Percentiles rank a stretch among this genome's conserved stretches.
These are phyloP conservation scores for Xenoacremonium recifei DNA, from an alignment of 2,329 filamentous ascomycete species.

Conservation along the genomic window DNA sequence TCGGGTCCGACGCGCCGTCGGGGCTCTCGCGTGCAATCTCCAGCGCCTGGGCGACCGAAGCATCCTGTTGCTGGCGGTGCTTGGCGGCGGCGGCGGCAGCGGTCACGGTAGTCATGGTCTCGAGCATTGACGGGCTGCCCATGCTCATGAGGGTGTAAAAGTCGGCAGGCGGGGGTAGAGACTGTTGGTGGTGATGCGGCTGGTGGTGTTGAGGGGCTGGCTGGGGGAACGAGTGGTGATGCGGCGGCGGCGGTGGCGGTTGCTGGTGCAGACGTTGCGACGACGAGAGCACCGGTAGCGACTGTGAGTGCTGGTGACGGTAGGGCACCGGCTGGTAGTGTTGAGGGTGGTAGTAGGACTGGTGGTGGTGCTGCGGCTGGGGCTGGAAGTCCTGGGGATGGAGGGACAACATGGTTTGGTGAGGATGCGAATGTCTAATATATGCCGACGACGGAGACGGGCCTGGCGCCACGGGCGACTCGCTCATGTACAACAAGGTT, in stretches of 20 bases:
- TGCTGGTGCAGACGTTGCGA: neutral
- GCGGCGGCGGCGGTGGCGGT: neutral
- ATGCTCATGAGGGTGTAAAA: constrained; percentile 16
- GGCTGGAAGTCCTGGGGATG: constrained; percentile 24
- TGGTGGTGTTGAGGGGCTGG: neutral
- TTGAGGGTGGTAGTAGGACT: constrained; percentile 21
- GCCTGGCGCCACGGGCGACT: constrained; percentile 22
- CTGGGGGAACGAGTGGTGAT: no score
- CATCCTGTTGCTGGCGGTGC: constrained; percentile 25
- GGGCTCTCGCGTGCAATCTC: constrained; percentile 74
- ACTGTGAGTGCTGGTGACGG: constrained; percentile 6
- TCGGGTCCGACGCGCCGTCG: constrained; percentile 61
- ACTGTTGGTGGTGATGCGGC: constrained; percentile 2
- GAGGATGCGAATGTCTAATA: constrained; percentile 27
- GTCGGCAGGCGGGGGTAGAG: constrained; percentile 7
- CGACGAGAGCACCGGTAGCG: neutral
- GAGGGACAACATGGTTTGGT: constrained; percentile 30
- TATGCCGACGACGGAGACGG: constrained; percentile 25
- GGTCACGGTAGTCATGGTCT: constrained; percentile 13
- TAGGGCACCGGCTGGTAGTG: no score
- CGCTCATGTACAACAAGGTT: constrained; percentile 26
- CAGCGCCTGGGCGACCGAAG: constrained; percentile 64
- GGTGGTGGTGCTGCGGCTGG: constrained; percentile 19
- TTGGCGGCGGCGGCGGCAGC: constrained; percentile 13
- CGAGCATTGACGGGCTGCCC: constrained; percentile 20